Evolutionary conservation across 345 rosid species (phyloP).

Genomic region (Eutrema yunnanense): DNA sequence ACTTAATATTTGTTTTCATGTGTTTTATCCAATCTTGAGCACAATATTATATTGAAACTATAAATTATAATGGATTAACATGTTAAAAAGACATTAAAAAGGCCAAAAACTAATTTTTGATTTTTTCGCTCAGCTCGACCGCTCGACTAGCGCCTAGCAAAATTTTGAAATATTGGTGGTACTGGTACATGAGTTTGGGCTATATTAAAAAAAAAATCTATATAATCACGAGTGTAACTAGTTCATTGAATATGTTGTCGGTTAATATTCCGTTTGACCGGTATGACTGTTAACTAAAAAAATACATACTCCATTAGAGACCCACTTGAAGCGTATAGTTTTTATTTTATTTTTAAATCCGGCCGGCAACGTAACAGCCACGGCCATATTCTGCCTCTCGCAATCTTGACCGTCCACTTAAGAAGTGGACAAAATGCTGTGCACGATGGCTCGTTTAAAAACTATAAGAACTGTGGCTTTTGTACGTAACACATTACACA

Average conservation of each 20-base stretch:
- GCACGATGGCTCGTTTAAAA: conserved; percentile 7
- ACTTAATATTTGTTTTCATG: no score
- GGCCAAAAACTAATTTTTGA: no score
- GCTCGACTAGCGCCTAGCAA: no score
- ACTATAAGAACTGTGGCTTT: background rate
- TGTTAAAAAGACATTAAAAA: no score
- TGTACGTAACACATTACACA: background rate
- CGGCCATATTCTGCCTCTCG: conserved; percentile 14
- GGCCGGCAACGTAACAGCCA: conserved; percentile 22
- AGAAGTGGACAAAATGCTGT: conserved; percentile 2
- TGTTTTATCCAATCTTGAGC: no score
- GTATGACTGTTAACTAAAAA: conserved; percentile 9
- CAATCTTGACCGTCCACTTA: conserved; percentile 16
- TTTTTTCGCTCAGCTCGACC: no score
- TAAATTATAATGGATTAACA: no score
- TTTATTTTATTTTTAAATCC: background rate
- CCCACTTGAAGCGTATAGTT: conserved; percentile 18
- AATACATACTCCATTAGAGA: background rate
- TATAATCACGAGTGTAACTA: background rate
- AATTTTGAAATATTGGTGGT: no score
- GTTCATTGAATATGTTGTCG: conserved; percentile 5
- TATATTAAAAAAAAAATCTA: no score
- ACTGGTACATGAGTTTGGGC: no score
- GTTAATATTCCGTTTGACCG: conserved; percentile 24
- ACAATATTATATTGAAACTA: no score